Base-by-base conservation (phyloP, 495 filamentous ascomycete genomes). In the Xylaria palmicola region DNA sequence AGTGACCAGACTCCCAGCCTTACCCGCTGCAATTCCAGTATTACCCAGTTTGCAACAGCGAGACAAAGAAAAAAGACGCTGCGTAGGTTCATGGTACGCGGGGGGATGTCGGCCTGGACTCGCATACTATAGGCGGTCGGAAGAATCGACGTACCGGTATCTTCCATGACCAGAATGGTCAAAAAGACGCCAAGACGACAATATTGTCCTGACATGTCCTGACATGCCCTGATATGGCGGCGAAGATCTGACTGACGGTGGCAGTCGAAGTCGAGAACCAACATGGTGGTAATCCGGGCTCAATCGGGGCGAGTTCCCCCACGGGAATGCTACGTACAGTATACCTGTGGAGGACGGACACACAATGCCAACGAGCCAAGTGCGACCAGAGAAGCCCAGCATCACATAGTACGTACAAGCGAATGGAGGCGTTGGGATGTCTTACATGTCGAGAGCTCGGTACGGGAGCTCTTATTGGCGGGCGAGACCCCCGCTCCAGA, bases 381-480 rank as follows among this genome's bases (percentile, higher is more conserved):
- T 9, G 40, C 19, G 41, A 36, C 40, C 12, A 41, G 57, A 12
- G 12, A 49, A 52, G 47, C 57, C 37, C 47, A 19, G 51, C 37
- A 52, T 52, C 34, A 30, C 15, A 36, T 22, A 47, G 29, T 57
- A n/a, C 53, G 29, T 57, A n/a, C 53, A 20, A 53, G 19, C 30
- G 19, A 27, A 56, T n/a, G 53, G 39, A 15, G 39, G 53, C 39
- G 53, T 17, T 56, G 53, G 53, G 6, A 34, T 13, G 53, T 56
- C 53, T 44, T 56, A 24, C 55, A 48, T 30, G 55, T 6, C 9
- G 29, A 56, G 41, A 48, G 13, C 41, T 47, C 37, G 10, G 30
- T 36, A 10, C 30, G 41, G 55, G 24, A 10, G 32, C 39, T 29
- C 37, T 39, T 26, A 56, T 56, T 44, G 53, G 53, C 6, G 15